phyloP scores from a whole-genome alignment of 2,329 filamentous ascomycete genomes.

The Drechslerella stenobrocha region DNA sequence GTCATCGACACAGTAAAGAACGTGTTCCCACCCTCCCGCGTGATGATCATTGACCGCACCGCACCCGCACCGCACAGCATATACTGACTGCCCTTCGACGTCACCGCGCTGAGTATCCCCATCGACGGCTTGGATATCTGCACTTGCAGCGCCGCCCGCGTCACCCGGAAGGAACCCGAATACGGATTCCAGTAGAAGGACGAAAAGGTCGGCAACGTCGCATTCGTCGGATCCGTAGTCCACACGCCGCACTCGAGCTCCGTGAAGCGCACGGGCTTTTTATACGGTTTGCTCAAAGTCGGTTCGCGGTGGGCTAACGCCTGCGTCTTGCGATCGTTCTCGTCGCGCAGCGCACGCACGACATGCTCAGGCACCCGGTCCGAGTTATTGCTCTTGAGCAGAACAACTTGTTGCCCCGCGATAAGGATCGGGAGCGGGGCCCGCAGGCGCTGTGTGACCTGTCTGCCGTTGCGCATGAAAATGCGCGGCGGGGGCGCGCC shows the following conservation, averaged over 20 bases:
- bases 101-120: not conserved
- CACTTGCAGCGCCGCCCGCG: conserved; percentile 16
- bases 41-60: conserved; percentile 16
- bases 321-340: conserved; percentile 18
- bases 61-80: conserved; percentile 16
- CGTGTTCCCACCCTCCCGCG: not conserved
- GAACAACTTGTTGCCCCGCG: conserved; percentile 6
- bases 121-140: conserved; percentile 7
- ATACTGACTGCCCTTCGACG: conserved; percentile 4
- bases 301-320: conserved; percentile 1
- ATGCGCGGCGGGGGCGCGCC: not conserved
- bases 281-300: conserved; percentile 21
- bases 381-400: conserved; percentile 11
- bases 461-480: not conserved
- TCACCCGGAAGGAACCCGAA: conserved; percentile 24
- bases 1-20: conserved; percentile 24
- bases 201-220: conserved; percentile 18
- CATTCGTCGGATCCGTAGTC: conserved; percentile 29
- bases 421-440: conserved; percentile 15
- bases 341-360: conserved; percentile 10
- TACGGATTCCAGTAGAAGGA: conserved; percentile 9
- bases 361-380: conserved; percentile 5
- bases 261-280: conserved; percentile 8
- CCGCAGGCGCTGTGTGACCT: not conserved
- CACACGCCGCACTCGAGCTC: conserved; percentile 36